Evolutionary conservation across 805 yeast genomes (phyloP).

Genomic region (Brettanomyces naardenensis): DNA sequence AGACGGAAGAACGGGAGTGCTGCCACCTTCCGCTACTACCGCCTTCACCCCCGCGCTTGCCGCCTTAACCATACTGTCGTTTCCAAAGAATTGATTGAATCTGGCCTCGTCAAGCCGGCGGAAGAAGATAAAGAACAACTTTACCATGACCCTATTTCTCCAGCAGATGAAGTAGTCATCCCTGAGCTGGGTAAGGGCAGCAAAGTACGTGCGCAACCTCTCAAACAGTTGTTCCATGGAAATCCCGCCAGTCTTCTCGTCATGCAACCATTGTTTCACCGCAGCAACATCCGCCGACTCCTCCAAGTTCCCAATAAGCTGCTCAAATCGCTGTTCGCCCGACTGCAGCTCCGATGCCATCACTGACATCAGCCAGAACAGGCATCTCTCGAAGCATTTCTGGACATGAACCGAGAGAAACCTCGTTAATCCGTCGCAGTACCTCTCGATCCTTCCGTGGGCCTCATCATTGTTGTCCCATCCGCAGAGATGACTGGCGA

Average conservation of each 20-base stretch:
- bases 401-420: neutral
- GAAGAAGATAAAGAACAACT: conserved; percentile 24
- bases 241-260: neutral
- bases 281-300: neutral
- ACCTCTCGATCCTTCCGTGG: neutral
- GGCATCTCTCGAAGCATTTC: neutral
- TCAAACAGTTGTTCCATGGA: neutral
- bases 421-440: neutral
- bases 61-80: no score
- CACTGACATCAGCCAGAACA: neutral
- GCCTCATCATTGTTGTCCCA: no score
- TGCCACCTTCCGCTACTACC: no score
- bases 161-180: conserved; percentile 21
- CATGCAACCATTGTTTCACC: neutral
- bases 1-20: no score
- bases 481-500: no score
- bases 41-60: no score
- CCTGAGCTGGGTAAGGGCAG: conserved; percentile 12
- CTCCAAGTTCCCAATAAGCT: neutral
- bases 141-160: conserved; percentile 20
- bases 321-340: no score
- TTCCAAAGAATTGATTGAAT: no score
- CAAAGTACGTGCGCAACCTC: neutral
- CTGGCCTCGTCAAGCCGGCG: neutral
- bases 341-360: no score